Evolutionary conservation across 129 eudicot genomes (phyloP).

Genomic region (Flaveria robusta): DNA sequence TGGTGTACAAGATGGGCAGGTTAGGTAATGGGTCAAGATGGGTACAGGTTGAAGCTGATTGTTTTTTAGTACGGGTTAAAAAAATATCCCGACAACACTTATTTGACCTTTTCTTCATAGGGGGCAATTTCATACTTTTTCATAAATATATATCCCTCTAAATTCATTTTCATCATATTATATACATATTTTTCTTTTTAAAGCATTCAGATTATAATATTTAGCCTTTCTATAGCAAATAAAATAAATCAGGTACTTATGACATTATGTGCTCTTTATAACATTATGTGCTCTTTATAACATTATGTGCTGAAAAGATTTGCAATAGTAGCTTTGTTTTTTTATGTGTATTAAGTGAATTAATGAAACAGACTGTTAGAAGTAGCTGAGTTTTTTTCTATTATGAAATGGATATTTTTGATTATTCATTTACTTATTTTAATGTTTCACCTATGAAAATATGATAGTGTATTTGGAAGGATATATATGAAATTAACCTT

Average conservation of each 20-base stretch:
- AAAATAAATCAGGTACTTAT: background rate
- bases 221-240: background rate
- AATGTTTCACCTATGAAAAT: background rate
- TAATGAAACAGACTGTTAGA: background rate
- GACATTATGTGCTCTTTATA: background rate
- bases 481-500: background rate
- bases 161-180: background rate
- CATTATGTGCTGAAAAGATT: background rate
- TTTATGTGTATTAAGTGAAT: background rate
- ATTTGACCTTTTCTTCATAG: background rate
- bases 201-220: background rate
- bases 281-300: too few relatives aligned
- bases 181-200: background rate
- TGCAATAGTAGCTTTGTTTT: background rate
- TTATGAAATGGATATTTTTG: background rate
- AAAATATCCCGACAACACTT: background rate
- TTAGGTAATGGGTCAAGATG: background rate
- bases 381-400: background rate
- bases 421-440: too few relatives aligned
- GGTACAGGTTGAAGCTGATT: background rate
- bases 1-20: slow-evolving; percentile 11
- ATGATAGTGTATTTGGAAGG: background rate
- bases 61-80: background rate
- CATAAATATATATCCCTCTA: slow-evolving; percentile 2
- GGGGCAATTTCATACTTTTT: background rate